These are phyloP conservation scores for Amaranthus tricolor DNA, from an alignment of 179 eudicot genomes.

Conservation along the genomic window DNA sequence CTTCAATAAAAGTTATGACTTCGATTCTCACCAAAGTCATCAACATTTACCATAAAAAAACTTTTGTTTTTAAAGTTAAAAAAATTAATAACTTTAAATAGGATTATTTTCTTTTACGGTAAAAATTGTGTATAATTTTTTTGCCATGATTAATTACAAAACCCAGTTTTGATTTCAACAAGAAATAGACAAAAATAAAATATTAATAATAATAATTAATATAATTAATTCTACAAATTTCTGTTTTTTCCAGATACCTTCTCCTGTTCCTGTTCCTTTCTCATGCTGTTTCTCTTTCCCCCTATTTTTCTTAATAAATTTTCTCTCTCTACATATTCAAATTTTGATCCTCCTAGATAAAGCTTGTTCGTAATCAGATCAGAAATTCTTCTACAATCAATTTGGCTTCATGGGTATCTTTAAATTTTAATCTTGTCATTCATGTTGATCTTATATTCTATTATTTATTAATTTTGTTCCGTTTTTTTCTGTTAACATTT, in stretches of 20 bases:
- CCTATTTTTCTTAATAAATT: background rate
- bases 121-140: too few species aligned
- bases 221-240: background rate
- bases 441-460: constrained; percentile 2
- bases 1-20: too few species aligned
- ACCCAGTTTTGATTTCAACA: too few species aligned
- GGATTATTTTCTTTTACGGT: too few species aligned
- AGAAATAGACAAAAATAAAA: too few species aligned
- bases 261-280: background rate
- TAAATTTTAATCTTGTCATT: background rate
- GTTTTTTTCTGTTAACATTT: background rate
- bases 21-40: too few species aligned
- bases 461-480: background rate
- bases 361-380: background rate
- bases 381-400: background rate
- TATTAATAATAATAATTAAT: too few species aligned
- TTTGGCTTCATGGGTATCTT: background rate
- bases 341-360: background rate
- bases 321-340: too few species aligned
- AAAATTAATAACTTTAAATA: too few species aligned
- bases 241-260: background rate
- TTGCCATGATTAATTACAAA: too few species aligned
- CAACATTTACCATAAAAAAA: too few species aligned
- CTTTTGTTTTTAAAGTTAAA: too few species aligned
- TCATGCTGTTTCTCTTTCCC: background rate